Percentiles rank a stretch among this genome's conserved stretches.
Evolutionary conservation across 106 monocot genomes (phyloP).

Genomic region (Amphibolis antarctica): DNA sequence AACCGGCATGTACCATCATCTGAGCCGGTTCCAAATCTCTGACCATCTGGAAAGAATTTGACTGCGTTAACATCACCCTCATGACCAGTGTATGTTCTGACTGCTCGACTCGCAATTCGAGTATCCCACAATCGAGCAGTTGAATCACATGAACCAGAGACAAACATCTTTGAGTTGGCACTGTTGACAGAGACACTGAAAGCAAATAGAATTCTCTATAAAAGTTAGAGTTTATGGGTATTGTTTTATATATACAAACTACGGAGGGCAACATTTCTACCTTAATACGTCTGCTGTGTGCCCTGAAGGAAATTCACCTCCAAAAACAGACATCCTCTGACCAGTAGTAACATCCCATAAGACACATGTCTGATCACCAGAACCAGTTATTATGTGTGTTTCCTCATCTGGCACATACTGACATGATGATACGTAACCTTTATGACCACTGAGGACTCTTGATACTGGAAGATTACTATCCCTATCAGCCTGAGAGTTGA

Average conservation of each 20-base stretch:
- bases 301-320: slow-evolving; percentile 97
- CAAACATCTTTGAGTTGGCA: slow-evolving; percentile 76
- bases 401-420: slow-evolving; percentile 88
- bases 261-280: slow-evolving; percentile 16
- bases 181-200: slow-evolving; percentile 75
- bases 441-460: slow-evolving; percentile 78
- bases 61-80: slow-evolving; percentile 76
- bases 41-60: slow-evolving; percentile 96
- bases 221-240: neutral
- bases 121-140: slow-evolving; percentile 85
- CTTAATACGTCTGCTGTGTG: slow-evolving; percentile 87
- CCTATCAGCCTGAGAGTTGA: slow-evolving; percentile 67
- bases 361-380: slow-evolving; percentile 92
- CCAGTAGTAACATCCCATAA: slow-evolving; percentile 95
- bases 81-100: slow-evolving; percentile 71
- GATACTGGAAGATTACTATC: slow-evolving; percentile 80
- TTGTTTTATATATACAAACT: neutral
- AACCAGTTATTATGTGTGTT: slow-evolving; percentile 65
- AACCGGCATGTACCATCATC: slow-evolving; percentile 89
- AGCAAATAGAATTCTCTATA: neutral
- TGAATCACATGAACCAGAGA: slow-evolving; percentile 89
- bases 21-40: slow-evolving; percentile 90
- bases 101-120: slow-evolving; percentile 77
- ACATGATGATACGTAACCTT: slow-evolving; percentile 92
- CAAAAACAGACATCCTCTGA: slow-evolving; percentile 79